Percentiles rank a stretch among this genome's conserved stretches.
phyloP scores from a whole-genome alignment of 2,329 filamentous ascomycete species.

The Parastagonospora nodorum region DNA sequence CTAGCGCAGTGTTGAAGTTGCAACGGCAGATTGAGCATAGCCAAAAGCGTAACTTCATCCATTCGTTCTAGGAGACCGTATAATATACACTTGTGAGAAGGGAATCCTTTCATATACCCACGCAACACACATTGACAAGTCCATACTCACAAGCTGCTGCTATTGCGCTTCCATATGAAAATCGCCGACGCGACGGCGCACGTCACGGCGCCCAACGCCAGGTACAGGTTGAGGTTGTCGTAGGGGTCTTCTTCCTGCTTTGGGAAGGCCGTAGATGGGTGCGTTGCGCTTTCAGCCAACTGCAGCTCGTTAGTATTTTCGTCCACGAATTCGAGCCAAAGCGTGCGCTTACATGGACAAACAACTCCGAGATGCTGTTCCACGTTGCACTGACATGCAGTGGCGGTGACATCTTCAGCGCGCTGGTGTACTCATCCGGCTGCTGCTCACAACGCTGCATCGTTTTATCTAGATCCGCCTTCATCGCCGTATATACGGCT shows the following conservation, averaged over 20 bases:
- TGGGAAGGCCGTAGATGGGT: slow-evolving; percentile 85
- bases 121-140: neutral
- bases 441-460: slow-evolving; percentile 89
- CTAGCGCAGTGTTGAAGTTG: too few species aligned
- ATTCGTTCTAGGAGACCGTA: too few species aligned
- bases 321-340: neutral
- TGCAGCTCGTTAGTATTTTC: slow-evolving; percentile 27
- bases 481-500: slow-evolving; percentile 88
- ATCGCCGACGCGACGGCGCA: slow-evolving; percentile 63
- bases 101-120: too few species aligned
- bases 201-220: slow-evolving; percentile 75
- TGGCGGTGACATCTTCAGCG: slow-evolving; percentile 85
- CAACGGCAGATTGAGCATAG: too few species aligned
- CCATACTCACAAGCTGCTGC: slow-evolving; percentile 9
- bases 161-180: slow-evolving; percentile 63
- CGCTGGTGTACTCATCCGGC: slow-evolving; percentile 87
- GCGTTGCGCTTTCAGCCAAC: slow-evolving; percentile 89
- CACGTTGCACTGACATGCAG: slow-evolving; percentile 94
- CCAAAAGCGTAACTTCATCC: too few species aligned
- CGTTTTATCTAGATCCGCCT: slow-evolving; percentile 94
- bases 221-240: slow-evolving; percentile 83
- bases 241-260: slow-evolving; percentile 81
- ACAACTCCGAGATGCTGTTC: slow-evolving; percentile 91
- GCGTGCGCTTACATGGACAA: slow-evolving; percentile 67
- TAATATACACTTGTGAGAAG: too few species aligned